These are phyloP conservation scores for Leccinum angustisporum DNA, from an alignment of 1,284 basidiomycete genomes.

Conservation along the genomic window DNA sequence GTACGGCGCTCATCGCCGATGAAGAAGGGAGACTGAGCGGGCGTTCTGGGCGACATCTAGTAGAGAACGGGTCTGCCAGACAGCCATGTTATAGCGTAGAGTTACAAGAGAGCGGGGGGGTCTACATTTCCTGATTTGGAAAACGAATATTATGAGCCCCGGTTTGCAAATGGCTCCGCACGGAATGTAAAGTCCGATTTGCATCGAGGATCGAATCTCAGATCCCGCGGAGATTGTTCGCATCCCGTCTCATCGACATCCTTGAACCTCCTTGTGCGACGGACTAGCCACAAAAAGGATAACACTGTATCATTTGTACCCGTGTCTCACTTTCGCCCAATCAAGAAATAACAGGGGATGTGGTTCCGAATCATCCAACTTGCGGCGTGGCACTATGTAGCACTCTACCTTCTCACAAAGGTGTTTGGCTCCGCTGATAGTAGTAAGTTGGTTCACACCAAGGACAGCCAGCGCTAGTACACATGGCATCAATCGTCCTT, in stretches of 20 bases:
- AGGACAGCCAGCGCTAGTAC: neutral
- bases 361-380: neutral
- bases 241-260: neutral
- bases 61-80: conserved; percentile 1
- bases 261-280: conserved; percentile 13
- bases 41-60: neutral
- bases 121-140: conserved; percentile 11
- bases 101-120: conserved; percentile 2
- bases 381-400: neutral
- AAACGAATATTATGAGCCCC: conserved; percentile 3
- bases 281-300: conserved; percentile 7
- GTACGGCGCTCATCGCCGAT: conserved; percentile 23
- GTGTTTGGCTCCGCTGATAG: neutral
- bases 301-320: conserved; percentile 7
- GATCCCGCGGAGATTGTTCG: conserved; percentile 31
- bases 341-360: neutral
- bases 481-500: neutral
- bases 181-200: conserved; percentile 22
- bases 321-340: neutral
- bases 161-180: conserved; percentile 1
- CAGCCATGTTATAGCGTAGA: conserved; percentile 11
- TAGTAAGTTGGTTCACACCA: neutral
- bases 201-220: conserved; percentile 30
- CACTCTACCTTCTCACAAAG: neutral
- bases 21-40: conserved; percentile 25